Base-by-base conservation (phyloP, 495 filamentous ascomycete species). In the Hypoxylon crocopeplum region DNA sequence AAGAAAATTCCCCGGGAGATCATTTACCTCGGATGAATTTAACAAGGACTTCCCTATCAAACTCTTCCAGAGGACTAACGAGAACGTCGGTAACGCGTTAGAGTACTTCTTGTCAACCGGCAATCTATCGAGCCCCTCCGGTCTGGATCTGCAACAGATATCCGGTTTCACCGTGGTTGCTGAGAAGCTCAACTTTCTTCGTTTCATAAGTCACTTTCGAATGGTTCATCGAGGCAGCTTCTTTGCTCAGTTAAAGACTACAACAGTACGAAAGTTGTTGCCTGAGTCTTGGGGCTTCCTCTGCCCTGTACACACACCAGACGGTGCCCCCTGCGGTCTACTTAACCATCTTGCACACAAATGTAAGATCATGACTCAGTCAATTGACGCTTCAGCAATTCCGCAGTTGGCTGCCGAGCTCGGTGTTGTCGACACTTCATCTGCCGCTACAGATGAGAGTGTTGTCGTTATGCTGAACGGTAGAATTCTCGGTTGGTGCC, bases 181-280 rank as follows among this genome's bases (percentile, higher is more conserved):
- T 3, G 94, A 98, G 74, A 98, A 98, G 81, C 92, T 98, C 68
- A 98, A 98, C 79, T 98, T 98, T 78, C 88, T 95, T 67, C 89
- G 94, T 62, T 98, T 98, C 77, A 95, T 98, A 76, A 93, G 90
- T 77, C 94, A 98, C 71, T 98, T 98, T 81, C 91, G 94, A 44
- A 97, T 97, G 92, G 92, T 98, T 56, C 94, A 98, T 74, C 83
- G 94, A 86, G 94, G 94, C 76, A 94, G 90, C 73, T 98, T 98
- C 84, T 98, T 98, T 73, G 93, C 94, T 7, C 89, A 97, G 67
- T 71, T 98, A 61, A 98, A 98, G 73, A 98, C 94, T 0, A 98
- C 94, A 4, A 93, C 94, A 0, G 94, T 98, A 27, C 84, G 94
- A 73, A 98, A 97, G 72, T 75, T 98, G 65, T 76, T 98, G 15